These are phyloP conservation scores for Cutaneotrichosporon sp. DNA, from an alignment of 1,284 basidiomycete genomes.

Conservation along the genomic window DNA sequence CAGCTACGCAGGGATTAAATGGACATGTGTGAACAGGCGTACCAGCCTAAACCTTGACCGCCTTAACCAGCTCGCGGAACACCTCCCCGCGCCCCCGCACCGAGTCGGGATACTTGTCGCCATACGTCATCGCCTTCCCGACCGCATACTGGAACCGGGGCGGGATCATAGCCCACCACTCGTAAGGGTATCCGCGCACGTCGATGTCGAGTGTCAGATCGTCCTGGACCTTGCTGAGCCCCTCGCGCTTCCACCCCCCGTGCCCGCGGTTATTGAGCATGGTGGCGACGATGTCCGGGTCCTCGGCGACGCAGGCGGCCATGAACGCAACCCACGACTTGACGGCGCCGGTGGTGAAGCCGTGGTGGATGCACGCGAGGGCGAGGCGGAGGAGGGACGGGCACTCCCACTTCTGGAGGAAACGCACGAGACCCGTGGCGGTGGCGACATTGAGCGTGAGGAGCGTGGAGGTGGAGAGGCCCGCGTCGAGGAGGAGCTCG, in stretches of 20 bases:
- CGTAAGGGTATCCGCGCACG: neutral
- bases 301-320: neutral
- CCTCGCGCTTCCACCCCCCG: neutral
- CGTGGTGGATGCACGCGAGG: neutral
- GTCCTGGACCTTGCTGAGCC: neutral
- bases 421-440: neutral
- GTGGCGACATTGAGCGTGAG: neutral
- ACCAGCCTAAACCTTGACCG: neutral
- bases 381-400: neutral
- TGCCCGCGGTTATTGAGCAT: neutral
- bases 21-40: no score
- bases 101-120: neutral
- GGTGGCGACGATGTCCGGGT: neutral
- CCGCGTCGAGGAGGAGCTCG: neutral
- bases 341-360: neutral
- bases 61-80: neutral
- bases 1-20: no score
- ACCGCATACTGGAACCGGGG: neutral
- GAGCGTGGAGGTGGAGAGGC: neutral
- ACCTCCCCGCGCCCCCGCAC: neutral
- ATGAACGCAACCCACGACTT: neutral
- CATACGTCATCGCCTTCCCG: neutral
- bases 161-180: neutral
- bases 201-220: neutral
- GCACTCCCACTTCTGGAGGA: neutral